A percentile compares a stretch with the other conserved stretches of the same genome.
These are phyloP conservation scores for Dalbergia cultrata DNA, from an alignment of 306 rosid species.

Conservation along the genomic window DNA sequence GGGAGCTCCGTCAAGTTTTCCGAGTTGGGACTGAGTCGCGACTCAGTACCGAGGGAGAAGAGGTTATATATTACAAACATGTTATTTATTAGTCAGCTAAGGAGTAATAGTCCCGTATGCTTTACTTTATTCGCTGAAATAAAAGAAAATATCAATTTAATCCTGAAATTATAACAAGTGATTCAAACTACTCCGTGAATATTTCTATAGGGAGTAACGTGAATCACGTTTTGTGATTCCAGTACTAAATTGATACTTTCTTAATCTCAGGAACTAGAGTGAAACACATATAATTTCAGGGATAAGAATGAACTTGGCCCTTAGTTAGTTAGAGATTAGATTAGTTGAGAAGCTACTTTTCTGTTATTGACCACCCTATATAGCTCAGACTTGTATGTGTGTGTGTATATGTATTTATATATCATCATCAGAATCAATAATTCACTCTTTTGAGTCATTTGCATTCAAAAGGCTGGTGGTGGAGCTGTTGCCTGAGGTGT, in stretches of 20 bases:
- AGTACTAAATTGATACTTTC: too few relatives aligned
- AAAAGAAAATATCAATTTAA: too few relatives aligned
- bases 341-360: neutral
- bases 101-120: too few relatives aligned
- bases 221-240: too few relatives aligned
- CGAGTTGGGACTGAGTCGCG: slow-evolving; percentile 60
- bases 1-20: slow-evolving; percentile 44
- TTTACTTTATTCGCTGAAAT: too few relatives aligned
- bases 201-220: too few relatives aligned
- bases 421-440: neutral
- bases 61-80: slow-evolving; percentile 45
- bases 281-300: too few relatives aligned
- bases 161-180: too few relatives aligned
- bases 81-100: neutral
- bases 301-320: too few relatives aligned
- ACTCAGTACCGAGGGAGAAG: slow-evolving; percentile 57
- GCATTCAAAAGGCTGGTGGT: slow-evolving; percentile 56
- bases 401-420: too few relatives aligned
- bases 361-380: neutral
- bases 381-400: neutral
- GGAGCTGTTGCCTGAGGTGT: slow-evolving; percentile 73
- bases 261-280: too few relatives aligned
- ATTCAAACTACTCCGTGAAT: too few relatives aligned
- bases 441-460: neutral
- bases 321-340: neutral